Evolutionary conservation across 805 yeast species (phyloP).

Genomic region (Cyberlindnera samutprakarnensis): DNA sequence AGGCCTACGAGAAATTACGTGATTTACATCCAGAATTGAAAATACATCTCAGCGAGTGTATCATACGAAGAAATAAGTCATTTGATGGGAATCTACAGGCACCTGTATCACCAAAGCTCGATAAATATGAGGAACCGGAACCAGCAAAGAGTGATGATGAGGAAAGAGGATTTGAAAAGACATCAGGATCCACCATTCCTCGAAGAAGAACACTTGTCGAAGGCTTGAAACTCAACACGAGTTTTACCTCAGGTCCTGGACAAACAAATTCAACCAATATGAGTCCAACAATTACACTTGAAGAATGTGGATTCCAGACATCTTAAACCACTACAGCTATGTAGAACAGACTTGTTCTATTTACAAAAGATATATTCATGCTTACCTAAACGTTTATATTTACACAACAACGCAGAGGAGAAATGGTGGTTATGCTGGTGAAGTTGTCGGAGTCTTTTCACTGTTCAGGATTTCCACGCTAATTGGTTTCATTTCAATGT

Average conservation of each 20-base stretch:
- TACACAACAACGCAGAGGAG: background rate
- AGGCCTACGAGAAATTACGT: conserved; percentile 18
- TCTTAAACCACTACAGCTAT: too few species aligned
- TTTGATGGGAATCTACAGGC: conserved; percentile 16
- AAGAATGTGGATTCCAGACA: too few species aligned
- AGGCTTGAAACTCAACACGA: conserved; percentile 9
- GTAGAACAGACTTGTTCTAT: too few species aligned
- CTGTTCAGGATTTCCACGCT: conserved; percentile 10
- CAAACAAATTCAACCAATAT: too few species aligned
- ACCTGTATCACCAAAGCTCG: conserved; percentile 14
- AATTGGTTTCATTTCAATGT: conserved; percentile 17
- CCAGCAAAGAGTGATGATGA: conserved; percentile 12
- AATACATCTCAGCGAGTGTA: conserved; percentile 27
- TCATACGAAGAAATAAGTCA: conserved; percentile 24
- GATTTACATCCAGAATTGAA: conserved; percentile 15
- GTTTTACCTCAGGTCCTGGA: background rate
- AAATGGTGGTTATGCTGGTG: too few species aligned
- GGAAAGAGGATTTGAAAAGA: background rate
- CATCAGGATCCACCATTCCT: background rate
- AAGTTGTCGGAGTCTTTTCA: conserved; percentile 2
- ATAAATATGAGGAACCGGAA: conserved; percentile 18
- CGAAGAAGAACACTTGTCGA: conserved; percentile 8
- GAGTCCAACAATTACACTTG: conserved; percentile 17
- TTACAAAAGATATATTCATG: too few species aligned
- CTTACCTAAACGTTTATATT: background rate